Base-by-base conservation (phyloP, 352 stramenopile species). In the Albugo candida region DNA sequence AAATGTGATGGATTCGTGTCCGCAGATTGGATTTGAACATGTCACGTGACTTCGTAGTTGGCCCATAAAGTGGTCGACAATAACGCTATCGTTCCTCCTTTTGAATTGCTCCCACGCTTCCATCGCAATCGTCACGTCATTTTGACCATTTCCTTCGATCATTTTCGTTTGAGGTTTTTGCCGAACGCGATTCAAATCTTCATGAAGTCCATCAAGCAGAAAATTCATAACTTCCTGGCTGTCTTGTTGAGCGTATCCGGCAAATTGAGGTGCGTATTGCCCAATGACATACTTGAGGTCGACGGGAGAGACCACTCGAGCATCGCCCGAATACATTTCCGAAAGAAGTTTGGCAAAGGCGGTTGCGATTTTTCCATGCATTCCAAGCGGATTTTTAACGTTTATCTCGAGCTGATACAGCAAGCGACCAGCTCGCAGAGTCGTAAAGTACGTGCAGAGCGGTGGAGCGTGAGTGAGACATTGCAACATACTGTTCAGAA, bases 341-440 rank as follows among this genome's bases (percentile, higher is more conserved):
- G 77, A 72, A 16, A 98, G 49, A 5, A 99, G 61, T 20, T 63
- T 72, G 0, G 83, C 92, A 67, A 98, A 99, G n/a, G 94, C 83
- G n/a, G 70, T 70, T 1, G 94, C 93, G 51, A 98, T 89, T 49
- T 81, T 77, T 10, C 94, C 94, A 35, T 92, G 84, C 72, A 88
- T 85, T 2, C 75, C 78, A 2, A 99, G 70, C 16, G 94, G 93
- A 55, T 99, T 99, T 16, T 86, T 63, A 50, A 70, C 62, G 55
- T 99, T 99, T 39, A 98, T 75, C 52, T 97, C 78, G 12, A 65
- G 63, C 19, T 65, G 49, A 48, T 83, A 82, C 24, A 58, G 49
- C 13, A 47, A 48, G 10, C 46, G 49, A 2, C 58, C 58, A 1
- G 59, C 73, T 0, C 66, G 48, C 17, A 67, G 67, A 42, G 55